Conservation (phyloP, 805 yeast genomes). For the Candida insectalens region DNA sequence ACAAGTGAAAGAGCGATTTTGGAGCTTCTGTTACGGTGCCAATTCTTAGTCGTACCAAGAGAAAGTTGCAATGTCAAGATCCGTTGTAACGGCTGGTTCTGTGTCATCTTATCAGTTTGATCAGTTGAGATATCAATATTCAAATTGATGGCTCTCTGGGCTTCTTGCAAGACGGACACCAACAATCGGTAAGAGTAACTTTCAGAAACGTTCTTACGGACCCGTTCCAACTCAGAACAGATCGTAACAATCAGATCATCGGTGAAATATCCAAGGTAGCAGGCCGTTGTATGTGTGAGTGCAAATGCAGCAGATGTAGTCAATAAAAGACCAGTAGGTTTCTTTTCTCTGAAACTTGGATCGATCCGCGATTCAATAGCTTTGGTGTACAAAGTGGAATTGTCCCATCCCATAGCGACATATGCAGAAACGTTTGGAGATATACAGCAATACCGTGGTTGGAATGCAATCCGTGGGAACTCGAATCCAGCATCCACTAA, state of each 20-base stretch:
- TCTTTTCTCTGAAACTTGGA: conserved; percentile 4
- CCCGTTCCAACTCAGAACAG: conserved; percentile 33
- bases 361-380: conserved; percentile 14
- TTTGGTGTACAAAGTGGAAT: conserved; percentile 12
- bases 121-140: conserved; percentile 63
- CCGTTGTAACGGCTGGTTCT: conserved; percentile 70
- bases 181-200: conserved; percentile 25
- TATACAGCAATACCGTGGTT: conserved; percentile 28
- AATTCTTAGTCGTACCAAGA: conserved; percentile 40
- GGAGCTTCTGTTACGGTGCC: conserved; percentile 30
- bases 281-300: conserved; percentile 56
- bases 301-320: conserved; percentile 53
- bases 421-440: conserved; percentile 44
- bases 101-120: conserved; percentile 64
- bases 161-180: conserved; percentile 45
- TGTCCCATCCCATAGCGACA: conserved; percentile 21
- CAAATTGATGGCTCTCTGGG: conserved; percentile 68
- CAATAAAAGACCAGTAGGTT: conserved; percentile 24
- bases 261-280: conserved; percentile 53
- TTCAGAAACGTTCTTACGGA: conserved; percentile 12
- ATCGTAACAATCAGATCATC: conserved; percentile 62
- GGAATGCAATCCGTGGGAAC: conserved; percentile 27
- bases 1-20: conserved; percentile 52
- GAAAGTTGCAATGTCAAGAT: conserved; percentile 60
- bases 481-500: conserved; percentile 47